Base-by-base conservation (phyloP, 805 yeast species). In the Suhomyces kilbournensis region DNA sequence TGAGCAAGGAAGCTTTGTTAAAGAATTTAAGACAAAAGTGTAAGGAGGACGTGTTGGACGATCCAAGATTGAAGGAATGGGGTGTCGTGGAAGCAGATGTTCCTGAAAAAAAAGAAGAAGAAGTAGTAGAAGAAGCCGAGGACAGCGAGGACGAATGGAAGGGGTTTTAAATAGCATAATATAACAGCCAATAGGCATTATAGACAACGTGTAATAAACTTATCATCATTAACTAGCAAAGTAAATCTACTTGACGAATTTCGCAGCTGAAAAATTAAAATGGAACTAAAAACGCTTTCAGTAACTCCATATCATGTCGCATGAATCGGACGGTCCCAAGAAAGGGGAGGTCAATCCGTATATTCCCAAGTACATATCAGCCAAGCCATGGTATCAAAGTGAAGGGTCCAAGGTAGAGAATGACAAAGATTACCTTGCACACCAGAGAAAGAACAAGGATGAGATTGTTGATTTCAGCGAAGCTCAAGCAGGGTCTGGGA, bases 1-100 rank as follows among this genome's bases (percentile, higher is more conserved):
- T 91, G 50, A 72, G 75, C 23, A 70, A 74, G 28, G 67, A 74
- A n/a, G 75, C 79, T 3, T 67, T 72, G 32, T 76, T 81, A 64
- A 88, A 86, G 70, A 82, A 87, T 2, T 70, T 91, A 54, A 81
- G 89, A 66, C 72, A 75, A 47, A 85, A 83, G 60, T 84, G 86
- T 53, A 76, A 74, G 57, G 84, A 81, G 35, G 94, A 89, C 34
- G 77, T 93, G 0, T 71, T 88, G 39, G 71, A 72, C 1, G 96
- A 92, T 62, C 67, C 71, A 26, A 78, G 94, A 62, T 73, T 90
- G 46, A 65, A 66, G 22, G 75, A 75, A 32, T 89, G 96, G 94
- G 87, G 85, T 7, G 70, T 82, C 6, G 66, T 69, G 5, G 70
- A 68, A 9, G 30, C 8, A 14, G 17, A 20, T 42, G 45, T 15